A percentile compares a stretch with the other conserved stretches of the same genome.
Evolutionary conservation across 2,329 filamentous ascomycete species (phyloP).

Genomic region (Hypoxylon sp.): DNA sequence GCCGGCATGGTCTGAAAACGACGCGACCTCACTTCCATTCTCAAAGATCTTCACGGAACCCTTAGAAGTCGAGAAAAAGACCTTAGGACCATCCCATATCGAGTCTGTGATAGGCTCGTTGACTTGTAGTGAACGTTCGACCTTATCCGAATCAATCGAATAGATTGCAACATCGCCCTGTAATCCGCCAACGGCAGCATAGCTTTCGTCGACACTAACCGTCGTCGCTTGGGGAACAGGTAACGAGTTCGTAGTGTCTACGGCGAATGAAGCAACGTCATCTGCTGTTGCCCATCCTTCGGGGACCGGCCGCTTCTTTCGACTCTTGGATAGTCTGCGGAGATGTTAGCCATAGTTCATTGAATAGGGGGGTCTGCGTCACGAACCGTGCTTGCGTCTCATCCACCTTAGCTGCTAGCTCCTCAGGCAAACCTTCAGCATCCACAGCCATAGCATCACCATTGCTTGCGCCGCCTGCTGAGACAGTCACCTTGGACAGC

Average conservation of each 20-base stretch:
- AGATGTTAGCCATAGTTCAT: constrained; percentile 33
- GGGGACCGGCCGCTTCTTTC: constrained; percentile 90
- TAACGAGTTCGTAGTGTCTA: constrained; percentile 62
- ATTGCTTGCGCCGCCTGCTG: constrained; percentile 66
- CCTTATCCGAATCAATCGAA: constrained; percentile 76
- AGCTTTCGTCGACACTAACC: constrained; percentile 68
- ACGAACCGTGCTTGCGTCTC: constrained; percentile 84
- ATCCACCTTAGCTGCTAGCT: constrained; percentile 80
- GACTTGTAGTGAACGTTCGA: constrained; percentile 77
- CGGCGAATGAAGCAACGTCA: constrained; percentile 69
- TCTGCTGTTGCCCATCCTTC: constrained; percentile 87
- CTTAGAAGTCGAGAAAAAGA: constrained; percentile 80
- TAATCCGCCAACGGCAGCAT: constrained; percentile 81
- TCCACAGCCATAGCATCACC: constrained; percentile 97
- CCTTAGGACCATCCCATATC: constrained; percentile 75
- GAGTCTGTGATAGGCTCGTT: constrained; percentile 77
- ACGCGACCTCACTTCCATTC: constrained; percentile 75
- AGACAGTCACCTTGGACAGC: constrained; percentile 85
- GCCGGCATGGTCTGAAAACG: constrained; percentile 86
- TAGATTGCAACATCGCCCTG: constrained; percentile 83
- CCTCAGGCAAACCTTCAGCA: constrained; percentile 79
- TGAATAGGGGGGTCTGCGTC: constrained; percentile 29
- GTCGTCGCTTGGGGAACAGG: constrained; percentile 66
- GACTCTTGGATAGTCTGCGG: constrained; percentile 83
- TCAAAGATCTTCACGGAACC: constrained; percentile 87